Percentiles rank a stretch among this genome's conserved stretches.
Conservation (phyloP, 495 filamentous ascomycete species). For the Daldinia concentrica region DNA sequence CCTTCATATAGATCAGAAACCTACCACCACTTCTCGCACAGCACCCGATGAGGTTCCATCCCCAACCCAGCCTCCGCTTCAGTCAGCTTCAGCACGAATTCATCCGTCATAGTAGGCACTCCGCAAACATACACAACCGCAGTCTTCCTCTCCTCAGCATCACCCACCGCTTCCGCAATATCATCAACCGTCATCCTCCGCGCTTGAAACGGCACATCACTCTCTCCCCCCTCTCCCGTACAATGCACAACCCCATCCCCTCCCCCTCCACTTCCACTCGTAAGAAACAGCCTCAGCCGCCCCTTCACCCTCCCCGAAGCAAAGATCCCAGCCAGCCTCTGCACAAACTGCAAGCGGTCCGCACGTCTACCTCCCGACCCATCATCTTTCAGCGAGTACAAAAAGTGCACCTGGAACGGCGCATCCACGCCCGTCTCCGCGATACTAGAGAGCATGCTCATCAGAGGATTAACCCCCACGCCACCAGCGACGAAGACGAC, state of each 20-base stretch:
- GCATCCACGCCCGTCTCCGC: slow-evolving; percentile 32
- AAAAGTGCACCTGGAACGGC: slow-evolving; percentile 45
- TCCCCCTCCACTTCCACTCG: slow-evolving; percentile 21
- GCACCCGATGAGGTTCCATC: slow-evolving; percentile 65
- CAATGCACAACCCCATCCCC: slow-evolving; percentile 35
- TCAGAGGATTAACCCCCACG: slow-evolving; percentile 79
- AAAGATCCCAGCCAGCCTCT: slow-evolving; percentile 52
- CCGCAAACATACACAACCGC: slow-evolving; percentile 83
- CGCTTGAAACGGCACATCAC: slow-evolving; percentile 50
- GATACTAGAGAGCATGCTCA: slow-evolving; percentile 57
- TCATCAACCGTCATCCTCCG: slow-evolving; percentile 64
- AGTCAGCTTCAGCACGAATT: slow-evolving; percentile 66
- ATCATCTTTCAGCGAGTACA: slow-evolving; percentile 55
- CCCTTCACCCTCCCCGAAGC: slow-evolving; percentile 41
- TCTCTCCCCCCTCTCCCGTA: slow-evolving; percentile 15
- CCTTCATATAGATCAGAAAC: background rate
- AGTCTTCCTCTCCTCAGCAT: slow-evolving; percentile 51
- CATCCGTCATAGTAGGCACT: slow-evolving; percentile 81
- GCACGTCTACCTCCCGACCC: slow-evolving; percentile 11
- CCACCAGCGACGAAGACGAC: slow-evolving; percentile 83
- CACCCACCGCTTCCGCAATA: slow-evolving; percentile 58
- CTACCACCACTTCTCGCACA: slow-evolving; percentile 93
- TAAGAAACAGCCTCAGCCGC: slow-evolving; percentile 49
- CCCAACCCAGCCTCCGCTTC: slow-evolving; percentile 57
- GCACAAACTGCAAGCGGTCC: slow-evolving; percentile 54